A percentile compares a stretch with the other conserved stretches of the same genome.
These are phyloP conservation scores for Aspergillus japonicus DNA, from an alignment of 2,329 filamentous ascomycete species.

Conservation along the genomic window DNA sequence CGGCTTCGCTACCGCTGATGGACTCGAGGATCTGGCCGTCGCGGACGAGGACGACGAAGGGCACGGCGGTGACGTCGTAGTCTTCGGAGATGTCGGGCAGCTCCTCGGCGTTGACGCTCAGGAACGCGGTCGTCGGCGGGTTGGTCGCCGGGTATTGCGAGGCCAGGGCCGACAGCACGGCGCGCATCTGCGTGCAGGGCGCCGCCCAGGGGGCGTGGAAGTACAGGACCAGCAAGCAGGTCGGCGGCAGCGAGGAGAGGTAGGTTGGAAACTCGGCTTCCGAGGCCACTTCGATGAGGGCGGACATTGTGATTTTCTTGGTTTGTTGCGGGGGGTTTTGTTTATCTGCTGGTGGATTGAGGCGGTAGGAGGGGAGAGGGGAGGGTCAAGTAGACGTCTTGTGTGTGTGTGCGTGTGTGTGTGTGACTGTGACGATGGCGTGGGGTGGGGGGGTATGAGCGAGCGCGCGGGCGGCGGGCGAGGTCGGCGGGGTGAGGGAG, in stretches of 20 bases:
- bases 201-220: conserved; percentile 98
- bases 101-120: conserved; percentile 91
- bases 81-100: conserved; percentile 85
- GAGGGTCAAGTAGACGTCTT: background rate
- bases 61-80: conserved; percentile 93
- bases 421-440: background rate
- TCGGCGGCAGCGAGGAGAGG: conserved; percentile 63
- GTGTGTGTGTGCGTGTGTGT: no score
- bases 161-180: conserved; percentile 80
- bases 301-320: conserved; percentile 60
- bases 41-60: conserved; percentile 81
- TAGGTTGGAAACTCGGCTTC: conserved; percentile 71
- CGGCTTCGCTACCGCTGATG: conserved; percentile 84
- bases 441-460: background rate
- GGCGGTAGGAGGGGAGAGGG: background rate
- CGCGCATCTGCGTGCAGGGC: conserved; percentile 91
- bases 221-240: conserved; percentile 78
- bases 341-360: background rate
- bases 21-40: conserved; percentile 75
- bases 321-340: background rate
- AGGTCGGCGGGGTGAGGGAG: background rate
- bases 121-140: conserved; percentile 72
- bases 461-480: background rate
- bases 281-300: conserved; percentile 72
- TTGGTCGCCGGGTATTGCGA: conserved; percentile 73